Conservation (phyloP, 768 basidiomycete species). For the Mycena crocata region DNA sequence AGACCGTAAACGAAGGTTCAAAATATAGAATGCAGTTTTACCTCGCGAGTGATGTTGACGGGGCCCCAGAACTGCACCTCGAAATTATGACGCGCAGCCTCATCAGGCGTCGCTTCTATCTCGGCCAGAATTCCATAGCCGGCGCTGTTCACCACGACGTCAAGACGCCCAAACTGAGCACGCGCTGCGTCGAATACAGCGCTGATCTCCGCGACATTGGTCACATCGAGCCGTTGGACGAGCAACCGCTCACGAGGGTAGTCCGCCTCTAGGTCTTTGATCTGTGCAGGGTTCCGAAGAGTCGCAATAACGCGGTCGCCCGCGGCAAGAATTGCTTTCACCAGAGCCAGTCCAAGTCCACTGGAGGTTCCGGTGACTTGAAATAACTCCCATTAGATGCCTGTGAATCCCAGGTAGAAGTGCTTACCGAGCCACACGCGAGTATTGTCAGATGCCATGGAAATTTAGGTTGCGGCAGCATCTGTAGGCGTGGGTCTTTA, state of each 20-base stretch:
- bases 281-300: constrained; percentile 38
- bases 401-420: not conserved
- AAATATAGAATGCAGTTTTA: constrained; percentile 8
- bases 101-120: constrained; percentile 48
- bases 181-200: constrained; percentile 47
- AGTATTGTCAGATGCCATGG: constrained; percentile 4
- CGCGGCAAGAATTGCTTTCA: constrained; percentile 43
- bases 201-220: constrained; percentile 43
- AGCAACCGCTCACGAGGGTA: constrained; percentile 42
- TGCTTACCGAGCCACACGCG: constrained; percentile 19
- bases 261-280: constrained; percentile 35
- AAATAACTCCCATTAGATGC: not conserved
- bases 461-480: not conserved
- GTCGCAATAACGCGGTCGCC: constrained; percentile 49
- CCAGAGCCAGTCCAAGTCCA: constrained; percentile 46
- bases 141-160: constrained; percentile 61
- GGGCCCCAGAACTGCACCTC: constrained; percentile 61
- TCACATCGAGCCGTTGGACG: constrained; percentile 45
- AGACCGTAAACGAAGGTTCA: not conserved
- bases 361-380: constrained; percentile 48
- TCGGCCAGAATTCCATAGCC: constrained; percentile 50
- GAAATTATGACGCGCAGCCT: constrained; percentile 48
- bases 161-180: constrained; percentile 53
- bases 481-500: too few relatives aligned
- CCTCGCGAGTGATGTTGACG: constrained; percentile 51